These are phyloP conservation scores for Echria macrotheca DNA, from an alignment of 495 filamentous ascomycete species.

Conservation along the genomic window DNA sequence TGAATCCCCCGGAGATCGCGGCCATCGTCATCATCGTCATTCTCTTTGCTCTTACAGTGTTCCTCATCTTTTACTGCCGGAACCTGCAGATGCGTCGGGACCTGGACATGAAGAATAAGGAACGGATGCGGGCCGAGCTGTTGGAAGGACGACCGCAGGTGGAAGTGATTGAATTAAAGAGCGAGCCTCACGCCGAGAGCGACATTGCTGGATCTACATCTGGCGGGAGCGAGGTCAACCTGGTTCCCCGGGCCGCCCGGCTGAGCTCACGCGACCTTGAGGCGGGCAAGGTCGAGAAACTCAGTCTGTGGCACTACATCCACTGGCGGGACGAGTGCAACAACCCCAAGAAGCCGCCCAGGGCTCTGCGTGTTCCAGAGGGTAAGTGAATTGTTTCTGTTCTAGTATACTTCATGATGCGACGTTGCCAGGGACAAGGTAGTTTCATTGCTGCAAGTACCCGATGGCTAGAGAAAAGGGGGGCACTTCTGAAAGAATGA, in stretches of 20 bases:
- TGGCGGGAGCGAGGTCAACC: background rate
- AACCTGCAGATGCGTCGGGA: slow-evolving; percentile 16
- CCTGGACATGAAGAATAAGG: slow-evolving; percentile 18
- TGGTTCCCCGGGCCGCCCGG: background rate
- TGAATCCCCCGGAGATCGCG: slow-evolving; percentile 17
- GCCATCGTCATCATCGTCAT: slow-evolving; percentile 21
- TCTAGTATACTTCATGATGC: no score
- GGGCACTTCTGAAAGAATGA: no score
- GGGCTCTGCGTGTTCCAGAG: background rate
- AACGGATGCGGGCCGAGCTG: background rate
- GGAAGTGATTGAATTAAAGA: slow-evolving; percentile 13
- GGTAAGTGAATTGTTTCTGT: no score
- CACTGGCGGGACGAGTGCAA: slow-evolving; percentile 18
- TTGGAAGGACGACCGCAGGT: background rate
- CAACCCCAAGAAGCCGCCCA: background rate
- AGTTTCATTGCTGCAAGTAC: no score
- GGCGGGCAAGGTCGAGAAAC: slow-evolving; percentile 7
- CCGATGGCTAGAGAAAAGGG: no score
- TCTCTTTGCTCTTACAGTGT: slow-evolving; percentile 8
- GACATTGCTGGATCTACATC: background rate
- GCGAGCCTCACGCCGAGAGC: background rate
- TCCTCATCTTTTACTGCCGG: slow-evolving; percentile 20
- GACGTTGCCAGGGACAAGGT: no score
- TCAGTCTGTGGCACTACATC: slow-evolving; percentile 17
- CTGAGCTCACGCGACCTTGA: background rate